Evolutionary conservation across 208 protist genomes (phyloP).

Genomic region (Acanthamoeba lenticulata): DNA sequence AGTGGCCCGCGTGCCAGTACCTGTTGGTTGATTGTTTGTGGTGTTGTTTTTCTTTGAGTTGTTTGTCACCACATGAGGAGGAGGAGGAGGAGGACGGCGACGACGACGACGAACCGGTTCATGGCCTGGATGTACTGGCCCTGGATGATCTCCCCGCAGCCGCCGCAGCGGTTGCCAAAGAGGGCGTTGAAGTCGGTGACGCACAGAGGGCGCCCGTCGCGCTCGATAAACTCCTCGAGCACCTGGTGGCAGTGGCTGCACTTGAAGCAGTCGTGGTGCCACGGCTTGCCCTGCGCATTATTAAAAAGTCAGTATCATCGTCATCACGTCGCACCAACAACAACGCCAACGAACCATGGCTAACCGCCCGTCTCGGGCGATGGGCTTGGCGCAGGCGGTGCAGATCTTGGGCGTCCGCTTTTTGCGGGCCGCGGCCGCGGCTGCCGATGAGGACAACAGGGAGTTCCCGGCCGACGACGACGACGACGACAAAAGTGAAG

Average conservation of each 20-base stretch:
- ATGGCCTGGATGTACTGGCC: conserved; percentile 60
- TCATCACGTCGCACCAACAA: not conserved
- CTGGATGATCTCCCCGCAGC: conserved; percentile 58
- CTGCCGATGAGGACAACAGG: too few species aligned
- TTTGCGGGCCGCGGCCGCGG: not conserved
- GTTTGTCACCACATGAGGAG: not conserved
- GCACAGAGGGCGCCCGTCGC: not conserved
- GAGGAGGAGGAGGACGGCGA: not conserved
- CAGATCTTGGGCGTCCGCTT: conserved; percentile 11
- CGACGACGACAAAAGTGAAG: not conserved
- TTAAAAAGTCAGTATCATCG: not conserved
- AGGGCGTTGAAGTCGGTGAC: conserved; percentile 30
- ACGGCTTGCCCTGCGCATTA: conserved; percentile 16
- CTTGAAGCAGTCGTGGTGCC: conserved; percentile 53
- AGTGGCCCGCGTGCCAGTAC: conserved; percentile 51
- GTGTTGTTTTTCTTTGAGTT: too few species aligned
- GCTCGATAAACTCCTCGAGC: conserved; percentile 50
- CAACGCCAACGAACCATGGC: not conserved
- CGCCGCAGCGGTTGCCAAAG: conserved; percentile 25
- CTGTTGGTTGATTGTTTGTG: not conserved
- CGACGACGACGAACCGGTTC: not conserved
- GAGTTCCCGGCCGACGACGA: not conserved
- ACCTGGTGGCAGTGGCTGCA: conserved; percentile 43
- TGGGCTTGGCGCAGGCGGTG: not conserved
- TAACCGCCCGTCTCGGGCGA: not conserved